Conservation (phyloP, 306 rosid genomes). For the Astragalus membranaceus region DNA sequence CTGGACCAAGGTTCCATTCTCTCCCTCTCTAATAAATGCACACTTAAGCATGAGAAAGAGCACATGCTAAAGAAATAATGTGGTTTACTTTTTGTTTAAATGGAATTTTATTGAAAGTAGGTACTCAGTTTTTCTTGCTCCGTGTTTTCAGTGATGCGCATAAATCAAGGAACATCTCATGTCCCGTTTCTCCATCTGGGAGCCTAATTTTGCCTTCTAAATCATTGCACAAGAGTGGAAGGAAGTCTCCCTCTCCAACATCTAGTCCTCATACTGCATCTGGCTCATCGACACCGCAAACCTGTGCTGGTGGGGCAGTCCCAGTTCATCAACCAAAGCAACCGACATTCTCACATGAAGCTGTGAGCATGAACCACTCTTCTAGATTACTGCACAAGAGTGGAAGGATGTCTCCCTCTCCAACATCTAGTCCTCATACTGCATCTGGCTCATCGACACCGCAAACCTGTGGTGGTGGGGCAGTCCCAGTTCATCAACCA, state of each 20-base stretch:
- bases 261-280: slow-evolving; percentile 59
- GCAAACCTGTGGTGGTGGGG: slow-evolving; percentile 44
- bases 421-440: slow-evolving; percentile 55
- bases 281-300: slow-evolving; percentile 66
- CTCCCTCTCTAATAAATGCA: slow-evolving; percentile 15
- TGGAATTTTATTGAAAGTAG: neutral
- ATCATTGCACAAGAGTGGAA: slow-evolving; percentile 49
- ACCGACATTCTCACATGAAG: slow-evolving; percentile 38
- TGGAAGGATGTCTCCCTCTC: slow-evolving; percentile 72
- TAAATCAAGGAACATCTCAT: slow-evolving; percentile 54
- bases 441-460: slow-evolving; percentile 76
- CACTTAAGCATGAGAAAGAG: neutral
- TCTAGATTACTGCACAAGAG: slow-evolving; percentile 47
- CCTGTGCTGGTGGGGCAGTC: slow-evolving; percentile 46
- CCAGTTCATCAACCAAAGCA: slow-evolving; percentile 52
- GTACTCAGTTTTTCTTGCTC: slow-evolving; percentile 7
- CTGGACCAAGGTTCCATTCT: slow-evolving; percentile 46
- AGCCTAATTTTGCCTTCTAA: slow-evolving; percentile 54
- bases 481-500: slow-evolving; percentile 46
- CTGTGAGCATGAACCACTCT: slow-evolving; percentile 34
- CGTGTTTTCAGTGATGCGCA: slow-evolving; percentile 47
- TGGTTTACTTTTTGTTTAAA: neutral
- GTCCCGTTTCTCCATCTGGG: slow-evolving; percentile 67
- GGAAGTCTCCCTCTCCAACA: slow-evolving; percentile 70
- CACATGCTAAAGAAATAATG: neutral